A percentile compares a stretch with the other conserved stretches of the same genome.
phyloP scores from a whole-genome alignment of 1,139 yeast species.

The Candida dubliniensis region DNA sequence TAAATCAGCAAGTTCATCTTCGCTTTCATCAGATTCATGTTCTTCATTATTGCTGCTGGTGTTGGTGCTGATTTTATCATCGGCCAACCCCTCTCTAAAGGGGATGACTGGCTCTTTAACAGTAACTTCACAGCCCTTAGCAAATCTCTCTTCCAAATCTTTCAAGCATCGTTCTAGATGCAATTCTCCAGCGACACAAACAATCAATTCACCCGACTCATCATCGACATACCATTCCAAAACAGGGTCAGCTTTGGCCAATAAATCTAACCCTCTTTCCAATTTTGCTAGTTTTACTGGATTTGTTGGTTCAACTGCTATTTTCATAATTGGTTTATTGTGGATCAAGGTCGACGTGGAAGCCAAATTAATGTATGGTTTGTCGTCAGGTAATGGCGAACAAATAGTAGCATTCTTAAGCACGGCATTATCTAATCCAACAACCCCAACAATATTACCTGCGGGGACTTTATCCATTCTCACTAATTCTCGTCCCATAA shows the following conservation, averaged over 20 bases:
- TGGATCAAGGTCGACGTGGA: slow-evolving; percentile 54
- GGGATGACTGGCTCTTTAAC: slow-evolving; percentile 95
- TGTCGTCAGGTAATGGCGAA: slow-evolving; percentile 38
- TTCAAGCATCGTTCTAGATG: slow-evolving; percentile 89
- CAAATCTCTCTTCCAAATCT: slow-evolving; percentile 87
- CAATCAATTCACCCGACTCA: slow-evolving; percentile 81
- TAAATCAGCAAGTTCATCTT: slow-evolving; percentile 42
- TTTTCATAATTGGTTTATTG: slow-evolving; percentile 85
- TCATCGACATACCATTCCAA: slow-evolving; percentile 84
- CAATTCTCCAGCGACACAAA: slow-evolving; percentile 94
- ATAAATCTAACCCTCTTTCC: slow-evolving; percentile 73
- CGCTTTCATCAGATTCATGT: slow-evolving; percentile 27
- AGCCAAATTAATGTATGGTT: slow-evolving; percentile 73
- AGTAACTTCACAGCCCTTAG: slow-evolving; percentile 77
- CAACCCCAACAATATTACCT: slow-evolving; percentile 93
- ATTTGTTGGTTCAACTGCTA: slow-evolving; percentile 90
- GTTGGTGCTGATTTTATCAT: slow-evolving; percentile 23
- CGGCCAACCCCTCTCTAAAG: slow-evolving; percentile 78
- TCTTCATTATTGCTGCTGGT: slow-evolving; percentile 18
- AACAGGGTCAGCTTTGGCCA: slow-evolving; percentile 91
- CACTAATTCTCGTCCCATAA: slow-evolving; percentile 92
- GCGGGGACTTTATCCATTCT: slow-evolving; percentile 82
- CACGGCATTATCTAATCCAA: slow-evolving; percentile 81
- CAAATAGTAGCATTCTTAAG: slow-evolving; percentile 86
- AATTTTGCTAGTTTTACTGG: slow-evolving; percentile 76